phyloP scores from a whole-genome alignment of 768 basidiomycete genomes.

The Pulveroboletus sp. region DNA sequence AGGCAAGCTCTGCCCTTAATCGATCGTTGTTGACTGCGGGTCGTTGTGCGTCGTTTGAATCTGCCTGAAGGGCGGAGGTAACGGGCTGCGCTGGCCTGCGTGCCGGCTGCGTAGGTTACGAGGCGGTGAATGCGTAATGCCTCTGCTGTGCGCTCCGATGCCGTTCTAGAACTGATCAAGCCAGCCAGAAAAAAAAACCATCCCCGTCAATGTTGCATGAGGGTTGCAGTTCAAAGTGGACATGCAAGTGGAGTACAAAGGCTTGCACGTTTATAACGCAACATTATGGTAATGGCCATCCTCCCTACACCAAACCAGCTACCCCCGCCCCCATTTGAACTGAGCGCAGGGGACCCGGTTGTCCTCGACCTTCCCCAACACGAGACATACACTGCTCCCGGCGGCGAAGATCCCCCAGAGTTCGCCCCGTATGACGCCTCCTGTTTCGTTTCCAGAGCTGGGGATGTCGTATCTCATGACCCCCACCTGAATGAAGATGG shows the following conservation, averaged over 20 bases:
- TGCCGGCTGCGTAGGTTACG: slow-evolving; percentile 5
- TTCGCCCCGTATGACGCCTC: slow-evolving; percentile 64
- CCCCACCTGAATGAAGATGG: slow-evolving; percentile 64
- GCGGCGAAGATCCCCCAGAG: slow-evolving; percentile 51
- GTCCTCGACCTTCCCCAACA: slow-evolving; percentile 22
- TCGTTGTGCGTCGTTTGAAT: slow-evolving; percentile 2
- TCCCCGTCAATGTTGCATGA: background rate
- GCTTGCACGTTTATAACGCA: background rate
- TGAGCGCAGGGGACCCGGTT: slow-evolving; percentile 20
- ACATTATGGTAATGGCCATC: slow-evolving; percentile 1
- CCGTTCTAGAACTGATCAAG: slow-evolving; percentile 1
- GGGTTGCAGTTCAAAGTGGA: background rate
- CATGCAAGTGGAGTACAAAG: background rate
- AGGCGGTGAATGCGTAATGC: slow-evolving; percentile 1
- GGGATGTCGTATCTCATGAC: slow-evolving; percentile 66
- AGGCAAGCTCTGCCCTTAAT: slow-evolving; percentile 16
- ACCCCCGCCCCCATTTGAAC: slow-evolving; percentile 26
- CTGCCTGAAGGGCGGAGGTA: slow-evolving; percentile 2
- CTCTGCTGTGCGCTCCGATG: slow-evolving; percentile 4
- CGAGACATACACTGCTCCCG: slow-evolving; percentile 21
- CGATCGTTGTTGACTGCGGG: slow-evolving; percentile 6
- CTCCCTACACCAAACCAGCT: slow-evolving; percentile 5
- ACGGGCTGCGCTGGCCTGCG: slow-evolving; percentile 9
- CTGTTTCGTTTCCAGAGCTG: slow-evolving; percentile 43
- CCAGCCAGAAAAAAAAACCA: no score